Percentiles rank a stretch among this genome's conserved stretches.
phyloP scores from a whole-genome alignment of 1,139 yeast genomes.

The Suhomyces guaymorum region DNA sequence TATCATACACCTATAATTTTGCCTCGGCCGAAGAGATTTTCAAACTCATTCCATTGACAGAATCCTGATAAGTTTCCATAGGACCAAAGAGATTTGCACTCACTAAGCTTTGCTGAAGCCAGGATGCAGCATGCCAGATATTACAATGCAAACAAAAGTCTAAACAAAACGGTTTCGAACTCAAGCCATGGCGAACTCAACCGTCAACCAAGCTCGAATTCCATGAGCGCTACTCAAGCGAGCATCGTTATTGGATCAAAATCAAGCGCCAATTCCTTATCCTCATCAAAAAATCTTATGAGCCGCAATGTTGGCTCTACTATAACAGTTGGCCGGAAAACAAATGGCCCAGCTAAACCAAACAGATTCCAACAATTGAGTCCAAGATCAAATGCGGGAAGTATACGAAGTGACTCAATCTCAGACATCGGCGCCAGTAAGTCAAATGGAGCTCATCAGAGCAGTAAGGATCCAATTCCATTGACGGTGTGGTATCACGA shows the following conservation, averaged over 20 bases:
- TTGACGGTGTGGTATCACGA: slow-evolving; percentile 79
- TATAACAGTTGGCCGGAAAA: slow-evolving; percentile 20
- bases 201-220: slow-evolving; percentile 1
- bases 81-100: too few relatives aligned
- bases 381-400: slow-evolving; percentile 4
- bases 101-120: too few relatives aligned
- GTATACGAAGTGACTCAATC: slow-evolving; percentile 7
- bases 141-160: slow-evolving; percentile 16
- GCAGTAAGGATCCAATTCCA: slow-evolving; percentile 34
- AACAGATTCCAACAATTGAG: slow-evolving; percentile 6
- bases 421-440: slow-evolving; percentile 2
- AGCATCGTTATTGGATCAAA: slow-evolving; percentile 15
- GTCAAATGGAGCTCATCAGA: neutral
- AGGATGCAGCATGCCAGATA: slow-evolving; percentile 35
- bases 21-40: too few relatives aligned
- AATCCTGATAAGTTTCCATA: too few relatives aligned
- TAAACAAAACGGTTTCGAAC: slow-evolving; percentile 2
- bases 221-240: slow-evolving; percentile 15
- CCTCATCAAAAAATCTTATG: slow-evolving; percentile 13
- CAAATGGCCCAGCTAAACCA: slow-evolving; percentile 4
- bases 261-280: slow-evolving; percentile 7
- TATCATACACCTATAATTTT: too few relatives aligned
- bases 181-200: slow-evolving; percentile 2
- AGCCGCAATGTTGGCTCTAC: slow-evolving; percentile 20
- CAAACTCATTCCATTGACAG: too few relatives aligned